These are phyloP conservation scores for Solidago caesia DNA, from an alignment of 129 eudicot genomes.

Conservation along the genomic window DNA sequence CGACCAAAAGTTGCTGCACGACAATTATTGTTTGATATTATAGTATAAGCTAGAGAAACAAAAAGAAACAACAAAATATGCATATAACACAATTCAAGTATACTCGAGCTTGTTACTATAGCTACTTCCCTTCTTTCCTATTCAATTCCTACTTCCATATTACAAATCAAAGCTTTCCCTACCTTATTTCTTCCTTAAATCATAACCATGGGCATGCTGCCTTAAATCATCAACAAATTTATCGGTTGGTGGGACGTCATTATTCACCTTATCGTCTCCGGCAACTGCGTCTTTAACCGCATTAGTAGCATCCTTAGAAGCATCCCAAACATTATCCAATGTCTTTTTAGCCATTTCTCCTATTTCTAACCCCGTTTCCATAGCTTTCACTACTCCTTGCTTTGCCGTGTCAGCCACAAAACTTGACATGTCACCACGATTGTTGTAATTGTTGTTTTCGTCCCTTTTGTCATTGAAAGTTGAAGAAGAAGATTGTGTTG, in stretches of 20 bases:
- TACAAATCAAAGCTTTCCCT: neutral
- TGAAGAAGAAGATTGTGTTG: neutral
- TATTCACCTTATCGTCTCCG: conserved; percentile 16
- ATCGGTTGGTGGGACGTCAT: conserved; percentile 30
- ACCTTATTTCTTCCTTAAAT: conserved; percentile 20
- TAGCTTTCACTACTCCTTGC: conserved; percentile 41
- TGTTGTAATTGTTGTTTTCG: neutral
- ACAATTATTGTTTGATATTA: no score
- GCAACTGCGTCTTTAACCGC: conserved; percentile 39
- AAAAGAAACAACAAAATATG: no score
- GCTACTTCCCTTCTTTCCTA: no score
- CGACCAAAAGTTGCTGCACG: no score
- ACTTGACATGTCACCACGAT: conserved; percentile 6
- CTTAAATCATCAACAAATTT: conserved; percentile 36
- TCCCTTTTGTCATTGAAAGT: neutral
- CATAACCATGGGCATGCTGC: conserved; percentile 38
- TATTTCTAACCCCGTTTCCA: conserved; percentile 46
- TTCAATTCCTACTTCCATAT: neutral
- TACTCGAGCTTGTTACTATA: no score
- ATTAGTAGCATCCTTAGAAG: conserved; percentile 38
- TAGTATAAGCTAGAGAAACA: neutral
- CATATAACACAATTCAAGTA: neutral
- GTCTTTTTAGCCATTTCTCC: conserved; percentile 53
- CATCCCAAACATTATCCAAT: conserved; percentile 46
- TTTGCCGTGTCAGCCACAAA: conserved; percentile 40